Conservation (phyloP, 805 yeast species). For the Candida fluviatilis region DNA sequence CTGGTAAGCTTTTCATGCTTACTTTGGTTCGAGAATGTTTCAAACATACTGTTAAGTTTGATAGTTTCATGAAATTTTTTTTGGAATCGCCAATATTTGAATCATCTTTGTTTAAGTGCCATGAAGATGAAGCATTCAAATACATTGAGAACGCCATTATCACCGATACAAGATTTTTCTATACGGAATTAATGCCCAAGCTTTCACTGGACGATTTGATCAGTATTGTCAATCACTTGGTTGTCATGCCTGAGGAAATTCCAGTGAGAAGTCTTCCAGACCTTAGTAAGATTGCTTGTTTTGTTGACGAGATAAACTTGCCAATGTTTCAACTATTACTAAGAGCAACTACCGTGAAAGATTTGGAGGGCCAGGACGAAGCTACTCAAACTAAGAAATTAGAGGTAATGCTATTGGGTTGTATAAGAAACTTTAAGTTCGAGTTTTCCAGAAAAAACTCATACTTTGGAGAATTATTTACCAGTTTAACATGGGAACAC, state of each 20-base stretch:
- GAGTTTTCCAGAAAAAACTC: slow-evolving; percentile 27
- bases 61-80: background rate
- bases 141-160: slow-evolving; percentile 13
- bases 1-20: slow-evolving; percentile 5
- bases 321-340: slow-evolving; percentile 29
- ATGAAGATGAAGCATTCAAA: slow-evolving; percentile 8
- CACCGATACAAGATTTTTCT: slow-evolving; percentile 15
- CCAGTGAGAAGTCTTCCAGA: slow-evolving; percentile 11
- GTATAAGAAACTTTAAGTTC: slow-evolving; percentile 20
- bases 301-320: slow-evolving; percentile 32
- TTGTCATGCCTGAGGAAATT: slow-evolving; percentile 3
- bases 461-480: slow-evolving; percentile 38
- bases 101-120: slow-evolving; percentile 3
- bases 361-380: slow-evolving; percentile 8
- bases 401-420: slow-evolving; percentile 9
- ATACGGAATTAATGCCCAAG: slow-evolving; percentile 17
- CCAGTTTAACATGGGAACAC: slow-evolving; percentile 25
- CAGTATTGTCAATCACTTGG: slow-evolving; percentile 14
- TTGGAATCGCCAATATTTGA: background rate
- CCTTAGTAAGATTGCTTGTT: slow-evolving; percentile 10
- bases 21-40: slow-evolving; percentile 2
- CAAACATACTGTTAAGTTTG: slow-evolving; percentile 2
- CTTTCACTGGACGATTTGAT: slow-evolving; percentile 15
- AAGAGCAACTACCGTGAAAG: slow-evolving; percentile 15
- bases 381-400: slow-evolving; percentile 11